These are phyloP conservation scores for Symbiodinium natans DNA, from an alignment of 73 alveolate species.

Conservation along the genomic window DNA sequence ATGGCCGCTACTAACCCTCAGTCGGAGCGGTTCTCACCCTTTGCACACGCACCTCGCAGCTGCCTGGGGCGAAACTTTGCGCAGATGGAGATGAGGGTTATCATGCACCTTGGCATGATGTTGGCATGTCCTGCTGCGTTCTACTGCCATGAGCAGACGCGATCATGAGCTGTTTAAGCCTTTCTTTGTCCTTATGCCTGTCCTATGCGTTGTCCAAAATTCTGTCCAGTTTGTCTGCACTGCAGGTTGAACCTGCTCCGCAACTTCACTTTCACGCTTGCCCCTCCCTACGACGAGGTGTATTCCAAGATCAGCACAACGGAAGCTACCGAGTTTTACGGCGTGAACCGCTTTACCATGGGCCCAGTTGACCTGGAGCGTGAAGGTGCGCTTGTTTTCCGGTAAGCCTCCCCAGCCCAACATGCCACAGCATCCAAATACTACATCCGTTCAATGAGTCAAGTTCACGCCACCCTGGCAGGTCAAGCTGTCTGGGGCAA, in stretches of 20 bases:
- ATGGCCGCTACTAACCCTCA: slow-evolving; percentile 11
- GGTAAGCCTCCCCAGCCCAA: not conserved
- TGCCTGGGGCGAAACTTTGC: slow-evolving; percentile 29
- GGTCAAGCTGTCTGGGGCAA: not conserved
- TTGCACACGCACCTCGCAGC: slow-evolving; percentile 15
- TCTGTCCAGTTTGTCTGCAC: no score
- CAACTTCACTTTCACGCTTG: not conserved
- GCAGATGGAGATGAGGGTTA: not conserved
- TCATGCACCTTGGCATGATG: not conserved
- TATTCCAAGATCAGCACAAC: not conserved
- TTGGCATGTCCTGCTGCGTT: not conserved
- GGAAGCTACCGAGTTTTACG: not conserved
- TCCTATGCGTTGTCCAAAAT: no score
- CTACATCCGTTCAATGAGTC: not conserved
- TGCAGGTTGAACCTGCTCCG: not conserved
- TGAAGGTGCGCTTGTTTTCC: not conserved
- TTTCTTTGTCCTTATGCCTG: no score
- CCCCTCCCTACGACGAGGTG: not conserved
- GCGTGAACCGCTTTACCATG: slow-evolving; percentile 20
- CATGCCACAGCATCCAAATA: not conserved
- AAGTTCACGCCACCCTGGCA: not conserved
- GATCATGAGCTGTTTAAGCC: no score
- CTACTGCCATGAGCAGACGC: not conserved
- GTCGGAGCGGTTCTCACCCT: slow-evolving; percentile 15
- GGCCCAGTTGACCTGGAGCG: slow-evolving; percentile 14